Evolutionary conservation across 495 filamentous ascomycete genomes (phyloP).

Genomic region (Annulohypoxylon maeteangense): DNA sequence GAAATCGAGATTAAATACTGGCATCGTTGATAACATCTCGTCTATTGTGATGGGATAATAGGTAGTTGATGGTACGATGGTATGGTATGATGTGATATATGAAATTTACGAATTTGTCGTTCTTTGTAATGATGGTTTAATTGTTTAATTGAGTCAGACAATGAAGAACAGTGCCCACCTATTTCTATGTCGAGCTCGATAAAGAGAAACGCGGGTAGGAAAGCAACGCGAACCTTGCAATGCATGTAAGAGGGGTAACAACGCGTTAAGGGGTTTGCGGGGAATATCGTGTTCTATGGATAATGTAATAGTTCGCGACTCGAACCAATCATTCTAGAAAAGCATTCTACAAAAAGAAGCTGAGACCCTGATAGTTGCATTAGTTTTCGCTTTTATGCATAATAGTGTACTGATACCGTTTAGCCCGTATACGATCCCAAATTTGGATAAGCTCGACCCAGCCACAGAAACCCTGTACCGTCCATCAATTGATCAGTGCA

Average conservation of each 20-base stretch:
- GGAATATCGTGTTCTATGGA: background rate
- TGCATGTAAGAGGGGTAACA: slow-evolving; percentile 24
- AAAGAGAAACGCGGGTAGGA: slow-evolving; percentile 33
- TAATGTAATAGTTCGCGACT: slow-evolving; percentile 4
- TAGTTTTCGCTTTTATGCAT: background rate
- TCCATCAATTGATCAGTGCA: slow-evolving; percentile 13
- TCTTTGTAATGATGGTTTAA: slow-evolving; percentile 7
- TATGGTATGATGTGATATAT: background rate
- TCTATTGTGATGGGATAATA: background rate
- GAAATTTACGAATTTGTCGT: background rate
- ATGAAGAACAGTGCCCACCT: background rate
- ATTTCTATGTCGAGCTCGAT: slow-evolving; percentile 19
- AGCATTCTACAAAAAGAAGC: background rate
- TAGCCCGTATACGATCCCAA: background rate
- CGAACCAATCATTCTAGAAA: background rate
- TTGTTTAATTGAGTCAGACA: background rate
- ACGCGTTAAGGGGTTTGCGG: slow-evolving; percentile 38
- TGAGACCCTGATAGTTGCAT: no score
- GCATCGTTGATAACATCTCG: slow-evolving; percentile 51
- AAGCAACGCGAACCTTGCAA: slow-evolving; percentile 31
- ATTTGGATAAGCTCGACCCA: background rate
- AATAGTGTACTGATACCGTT: background rate
- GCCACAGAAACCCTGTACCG: slow-evolving; percentile 8
- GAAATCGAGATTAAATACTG: slow-evolving; percentile 45
- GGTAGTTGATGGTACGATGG: background rate